phyloP scores from a whole-genome alignment of 2,329 filamentous ascomycete species.

The Colletotrichum sp. region DNA sequence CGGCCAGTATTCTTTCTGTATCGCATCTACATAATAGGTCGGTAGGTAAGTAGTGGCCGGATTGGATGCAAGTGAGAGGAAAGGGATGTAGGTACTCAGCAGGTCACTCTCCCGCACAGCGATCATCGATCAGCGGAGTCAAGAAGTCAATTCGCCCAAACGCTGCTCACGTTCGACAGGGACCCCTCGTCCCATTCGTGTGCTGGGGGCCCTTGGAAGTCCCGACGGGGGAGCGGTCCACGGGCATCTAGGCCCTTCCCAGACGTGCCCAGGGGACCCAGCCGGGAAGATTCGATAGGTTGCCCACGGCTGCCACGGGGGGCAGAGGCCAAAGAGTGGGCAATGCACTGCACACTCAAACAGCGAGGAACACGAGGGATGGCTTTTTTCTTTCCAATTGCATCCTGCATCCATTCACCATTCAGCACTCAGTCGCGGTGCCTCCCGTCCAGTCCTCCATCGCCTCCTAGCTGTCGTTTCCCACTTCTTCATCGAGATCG shows the following conservation, averaged over 20 bases:
- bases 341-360: neutral
- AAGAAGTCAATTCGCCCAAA: slow-evolving; percentile 16
- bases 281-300: neutral
- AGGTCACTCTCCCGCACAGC: neutral
- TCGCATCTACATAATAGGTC: neutral
- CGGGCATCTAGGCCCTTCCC: slow-evolving; percentile 4
- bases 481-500: neutral
- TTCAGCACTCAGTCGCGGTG: neutral
- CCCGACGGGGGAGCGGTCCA: slow-evolving; percentile 15
- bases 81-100: neutral
- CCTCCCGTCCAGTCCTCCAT: neutral
- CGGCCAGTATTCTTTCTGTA: neutral
- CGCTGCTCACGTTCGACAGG: neutral
- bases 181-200: neutral
- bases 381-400: neutral
- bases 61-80: neutral
- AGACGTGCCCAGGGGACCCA: neutral
- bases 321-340: neutral
- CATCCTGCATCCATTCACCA: neutral
- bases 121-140: slow-evolving; percentile 13
- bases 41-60: neutral
- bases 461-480: neutral
- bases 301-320: neutral
- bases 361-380: neutral
- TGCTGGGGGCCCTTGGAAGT: neutral